Evolutionary conservation across 1,284 basidiomycete genomes (phyloP).

Genomic region (Papiliotrema nemorosa): DNA sequence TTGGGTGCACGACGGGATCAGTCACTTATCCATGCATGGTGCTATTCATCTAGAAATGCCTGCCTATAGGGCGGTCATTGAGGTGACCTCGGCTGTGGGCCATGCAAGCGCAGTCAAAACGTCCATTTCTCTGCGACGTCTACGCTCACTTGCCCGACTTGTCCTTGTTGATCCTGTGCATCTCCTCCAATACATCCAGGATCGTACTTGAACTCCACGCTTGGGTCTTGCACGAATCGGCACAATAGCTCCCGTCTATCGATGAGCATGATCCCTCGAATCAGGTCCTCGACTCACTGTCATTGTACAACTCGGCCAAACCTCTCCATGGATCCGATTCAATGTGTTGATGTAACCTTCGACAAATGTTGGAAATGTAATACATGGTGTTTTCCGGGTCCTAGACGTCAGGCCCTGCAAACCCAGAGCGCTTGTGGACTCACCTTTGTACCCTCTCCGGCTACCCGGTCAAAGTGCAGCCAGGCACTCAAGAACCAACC

Average conservation of each 20-base stretch:
- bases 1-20: background rate
- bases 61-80: too few species aligned
- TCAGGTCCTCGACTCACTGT: conserved; percentile 51
- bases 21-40: background rate
- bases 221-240: conserved; percentile 84
- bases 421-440: conserved; percentile 31
- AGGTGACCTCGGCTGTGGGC: too few species aligned
- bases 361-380: conserved; percentile 68
- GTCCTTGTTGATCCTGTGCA: conserved; percentile 51
- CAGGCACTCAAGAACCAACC: conserved; percentile 95
- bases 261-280: background rate
- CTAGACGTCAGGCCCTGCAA: conserved; percentile 44
- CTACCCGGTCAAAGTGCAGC: conserved; percentile 70
- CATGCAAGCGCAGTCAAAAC: too few species aligned
- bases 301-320: conserved; percentile 85
- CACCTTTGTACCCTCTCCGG: conserved; percentile 60
- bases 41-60: background rate
- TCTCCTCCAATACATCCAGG: conserved; percentile 76
- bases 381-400: conserved; percentile 70
- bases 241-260: conserved; percentile 66
- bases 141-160: too few species aligned
- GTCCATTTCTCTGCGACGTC: too few species aligned
- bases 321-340: conserved; percentile 81
- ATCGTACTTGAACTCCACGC: conserved; percentile 88
- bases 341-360: conserved; percentile 68